These are phyloP conservation scores for Rutstroemia sp. DNA, from an alignment of 2,329 filamentous ascomycete species.

Conservation along the genomic window DNA sequence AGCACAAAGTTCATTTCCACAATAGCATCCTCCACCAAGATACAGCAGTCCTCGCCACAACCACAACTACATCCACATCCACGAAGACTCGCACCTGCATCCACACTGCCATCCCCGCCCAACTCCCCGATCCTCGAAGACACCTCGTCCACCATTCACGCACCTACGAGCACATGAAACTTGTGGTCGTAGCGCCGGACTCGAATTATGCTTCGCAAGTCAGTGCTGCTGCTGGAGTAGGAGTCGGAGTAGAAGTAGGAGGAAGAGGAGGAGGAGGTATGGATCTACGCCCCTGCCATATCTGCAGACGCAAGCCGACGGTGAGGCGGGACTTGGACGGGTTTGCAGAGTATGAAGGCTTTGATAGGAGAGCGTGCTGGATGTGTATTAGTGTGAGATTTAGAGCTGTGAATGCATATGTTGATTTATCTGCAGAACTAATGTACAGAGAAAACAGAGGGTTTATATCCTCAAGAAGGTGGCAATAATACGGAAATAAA, in stretches of 20 bases:
- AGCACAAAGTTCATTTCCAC: too few species aligned
- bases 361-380: slow-evolving; percentile 56
- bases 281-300: slow-evolving; percentile 51
- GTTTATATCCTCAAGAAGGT: too few species aligned
- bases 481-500: too few species aligned
- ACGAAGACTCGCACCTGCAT: neutral
- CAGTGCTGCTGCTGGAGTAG: neutral
- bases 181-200: neutral
- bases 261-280: slow-evolving; percentile 2
- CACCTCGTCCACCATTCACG: neutral
- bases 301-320: slow-evolving; percentile 58
- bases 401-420: too few species aligned
- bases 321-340: slow-evolving; percentile 59
- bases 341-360: slow-evolving; percentile 57
- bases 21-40: too few species aligned
- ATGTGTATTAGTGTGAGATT: slow-evolving; percentile 67
- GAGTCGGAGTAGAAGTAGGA: too few species aligned
- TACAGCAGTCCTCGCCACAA: neutral
- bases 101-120: neutral
- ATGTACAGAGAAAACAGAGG: too few species aligned
- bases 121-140: neutral
- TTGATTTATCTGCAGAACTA: too few species aligned
- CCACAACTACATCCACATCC: neutral
- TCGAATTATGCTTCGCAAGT: neutral
- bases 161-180: neutral